These are phyloP conservation scores for Phaeosphaeria sp. DNA, from an alignment of 2,329 filamentous ascomycete species.

Conservation along the genomic window DNA sequence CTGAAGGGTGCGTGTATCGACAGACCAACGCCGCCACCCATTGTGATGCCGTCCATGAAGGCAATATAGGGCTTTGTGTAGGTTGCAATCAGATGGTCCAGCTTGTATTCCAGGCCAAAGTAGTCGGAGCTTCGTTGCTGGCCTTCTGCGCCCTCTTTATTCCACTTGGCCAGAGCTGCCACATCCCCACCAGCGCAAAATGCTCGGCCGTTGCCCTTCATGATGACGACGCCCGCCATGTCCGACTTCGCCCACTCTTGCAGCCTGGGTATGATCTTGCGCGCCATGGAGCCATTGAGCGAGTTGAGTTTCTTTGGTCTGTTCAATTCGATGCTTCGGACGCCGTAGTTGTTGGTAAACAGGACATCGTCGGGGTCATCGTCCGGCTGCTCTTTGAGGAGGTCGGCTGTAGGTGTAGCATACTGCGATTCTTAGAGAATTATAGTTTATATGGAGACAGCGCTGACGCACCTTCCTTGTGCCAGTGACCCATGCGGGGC, in stretches of 20 bases:
- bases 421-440: slow-evolving; percentile 36
- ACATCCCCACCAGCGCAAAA: slow-evolving; percentile 97
- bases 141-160: slow-evolving; percentile 71
- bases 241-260: slow-evolving; percentile 95
- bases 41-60: slow-evolving; percentile 97
- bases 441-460: slow-evolving; percentile 3
- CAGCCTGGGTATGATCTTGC: slow-evolving; percentile 89
- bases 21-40: slow-evolving; percentile 95
- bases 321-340: slow-evolving; percentile 93
- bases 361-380: slow-evolving; percentile 91
- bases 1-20: slow-evolving; percentile 95
- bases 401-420: slow-evolving; percentile 41
- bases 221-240: slow-evolving; percentile 88
- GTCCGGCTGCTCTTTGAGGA: slow-evolving; percentile 63
- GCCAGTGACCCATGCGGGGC: slow-evolving; percentile 61
- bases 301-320: slow-evolving; percentile 91
- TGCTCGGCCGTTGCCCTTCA: slow-evolving; percentile 87
- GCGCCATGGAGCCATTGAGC: slow-evolving; percentile 90
- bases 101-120: slow-evolving; percentile 93
- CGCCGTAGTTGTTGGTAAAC: slow-evolving; percentile 86
- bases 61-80: slow-evolving; percentile 93
- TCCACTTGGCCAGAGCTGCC: slow-evolving; percentile 75
- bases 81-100: slow-evolving; percentile 94
- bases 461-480: slow-evolving; percentile 57
- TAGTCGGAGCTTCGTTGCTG: slow-evolving; percentile 80